Percentiles rank a stretch among this genome's conserved stretches.
phyloP scores from a whole-genome alignment of 208 protist species.

The Lotmaria passim region DNA sequence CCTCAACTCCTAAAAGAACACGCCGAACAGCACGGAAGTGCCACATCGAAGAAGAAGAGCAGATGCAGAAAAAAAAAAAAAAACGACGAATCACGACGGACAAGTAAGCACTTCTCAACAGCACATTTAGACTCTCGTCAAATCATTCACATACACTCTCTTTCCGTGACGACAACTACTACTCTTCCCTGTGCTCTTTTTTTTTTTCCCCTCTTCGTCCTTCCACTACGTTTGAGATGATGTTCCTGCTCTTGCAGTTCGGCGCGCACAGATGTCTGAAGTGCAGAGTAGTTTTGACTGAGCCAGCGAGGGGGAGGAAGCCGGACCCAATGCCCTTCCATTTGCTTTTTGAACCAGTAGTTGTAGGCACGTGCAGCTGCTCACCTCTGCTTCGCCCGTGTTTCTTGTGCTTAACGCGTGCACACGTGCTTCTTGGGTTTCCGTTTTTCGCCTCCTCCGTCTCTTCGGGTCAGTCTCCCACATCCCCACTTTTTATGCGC shows the following conservation, averaged over 20 bases:
- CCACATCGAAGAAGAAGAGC: not conserved
- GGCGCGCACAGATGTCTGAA: not conserved
- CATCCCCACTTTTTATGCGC: not conserved
- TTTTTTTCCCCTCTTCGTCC: not conserved
- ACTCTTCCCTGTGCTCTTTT: not conserved
- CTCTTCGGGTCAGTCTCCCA: not conserved
- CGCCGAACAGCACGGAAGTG: no score
- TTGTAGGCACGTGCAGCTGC: not conserved
- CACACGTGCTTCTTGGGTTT: not conserved
- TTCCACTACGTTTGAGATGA: not conserved
- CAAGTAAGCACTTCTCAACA: no score
- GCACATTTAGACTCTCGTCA: no score
- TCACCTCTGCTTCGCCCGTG: constrained; percentile 4
- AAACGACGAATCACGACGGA: no score
- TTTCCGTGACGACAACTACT: not conserved
- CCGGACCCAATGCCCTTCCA: not conserved
- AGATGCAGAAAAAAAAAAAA: not conserved
- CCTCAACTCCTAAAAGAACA: not conserved
- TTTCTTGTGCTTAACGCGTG: constrained; percentile 2
- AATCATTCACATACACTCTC: not conserved
- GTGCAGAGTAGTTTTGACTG: no score
- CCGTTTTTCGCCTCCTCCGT: not conserved
- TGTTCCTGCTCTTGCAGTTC: not conserved
- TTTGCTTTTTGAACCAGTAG: not conserved
- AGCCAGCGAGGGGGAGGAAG: no score